Evolutionary conservation across 2,329 filamentous ascomycete genomes (phyloP).

Genomic region (Neofusicoccum umdonicola): DNA sequence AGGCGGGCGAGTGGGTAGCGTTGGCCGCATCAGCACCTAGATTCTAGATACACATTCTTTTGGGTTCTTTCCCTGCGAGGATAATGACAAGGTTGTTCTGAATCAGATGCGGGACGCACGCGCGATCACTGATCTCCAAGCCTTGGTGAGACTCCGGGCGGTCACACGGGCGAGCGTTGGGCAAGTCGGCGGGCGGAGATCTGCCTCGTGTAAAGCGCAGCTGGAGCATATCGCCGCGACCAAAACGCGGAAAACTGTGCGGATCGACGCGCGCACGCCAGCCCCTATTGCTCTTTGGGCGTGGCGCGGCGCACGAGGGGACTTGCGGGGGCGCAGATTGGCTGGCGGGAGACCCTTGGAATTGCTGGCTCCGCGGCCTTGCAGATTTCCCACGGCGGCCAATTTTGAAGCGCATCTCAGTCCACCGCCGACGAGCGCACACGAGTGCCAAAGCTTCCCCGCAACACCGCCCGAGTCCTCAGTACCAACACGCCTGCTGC

Average conservation of each 20-base stretch:
- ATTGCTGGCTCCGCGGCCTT: slow-evolving; percentile 10
- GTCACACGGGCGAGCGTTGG: slow-evolving; percentile 5
- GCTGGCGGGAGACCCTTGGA: background rate
- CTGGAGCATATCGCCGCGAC: slow-evolving; percentile 4
- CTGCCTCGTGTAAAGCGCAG: slow-evolving; percentile 6
- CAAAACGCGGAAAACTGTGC: slow-evolving; percentile 13
- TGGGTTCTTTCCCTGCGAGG: background rate
- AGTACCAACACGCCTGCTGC: background rate
- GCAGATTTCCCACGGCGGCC: slow-evolving; percentile 15
- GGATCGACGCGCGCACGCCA: slow-evolving; percentile 13
- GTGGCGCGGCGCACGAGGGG: slow-evolving; percentile 1
- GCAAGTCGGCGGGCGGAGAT: background rate
- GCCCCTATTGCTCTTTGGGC: background rate
- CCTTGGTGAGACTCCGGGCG: background rate
- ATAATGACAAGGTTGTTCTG: background rate
- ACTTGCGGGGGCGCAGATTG: background rate
- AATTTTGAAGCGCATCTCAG: slow-evolving; percentile 15
- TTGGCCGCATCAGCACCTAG: background rate
- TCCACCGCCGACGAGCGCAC: slow-evolving; percentile 14
- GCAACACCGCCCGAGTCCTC: slow-evolving; percentile 12
- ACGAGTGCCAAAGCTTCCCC: slow-evolving; percentile 15
- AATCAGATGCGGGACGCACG: background rate
- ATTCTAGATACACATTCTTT: slow-evolving; percentile 10
- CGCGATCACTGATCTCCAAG: background rate
- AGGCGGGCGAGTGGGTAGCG: background rate